Evolutionary conservation across 352 stramenopile species (phyloP), one percentile per base, ranked within the genome.

Genomic region (Pythium brassicae): DNA sequence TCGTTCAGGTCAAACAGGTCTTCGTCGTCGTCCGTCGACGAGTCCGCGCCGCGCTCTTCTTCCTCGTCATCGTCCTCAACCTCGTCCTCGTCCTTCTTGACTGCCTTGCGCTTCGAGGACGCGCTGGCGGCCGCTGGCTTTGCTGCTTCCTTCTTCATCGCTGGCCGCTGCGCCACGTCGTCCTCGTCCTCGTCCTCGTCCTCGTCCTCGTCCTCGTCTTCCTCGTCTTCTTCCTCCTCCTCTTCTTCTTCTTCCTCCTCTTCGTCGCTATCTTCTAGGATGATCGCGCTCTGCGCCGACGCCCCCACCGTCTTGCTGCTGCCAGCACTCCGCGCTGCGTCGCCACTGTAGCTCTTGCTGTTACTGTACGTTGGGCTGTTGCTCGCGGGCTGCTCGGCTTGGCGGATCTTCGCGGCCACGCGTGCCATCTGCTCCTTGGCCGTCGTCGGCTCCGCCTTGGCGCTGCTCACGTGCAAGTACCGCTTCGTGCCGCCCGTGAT

Each of bases 1-100:
- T 88, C 80, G 47, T 86, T 80, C 46, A 90, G 59, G 46, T 88
- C 78, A 56, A 88, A 90, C 25, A 83, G 54, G 22, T 77, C 80
- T 3, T 82, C 43, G 15, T 90, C 80, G 17, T 79, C 80, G 27
- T 88, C 77, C 7, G 80, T 90, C 1, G 77, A 87, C 8, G 77
- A 88, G 35, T 74, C 69, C 3, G 59, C 61, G 1, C 59, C 71
- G 15, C 66, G 57, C 15, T 59, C 51, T 2, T 52, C 49, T 8
- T 68, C 61, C 0, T 59, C 47, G 3, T 71, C 57, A 11, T 71
- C 66, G 9, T 43, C 32, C 20, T 53, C 44, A 3, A 35, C 19
- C 3, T 55, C 6, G 25, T 53, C n/a, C 6, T 20, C 26, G 27
- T 48, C 19, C 20, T 58, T 10, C 20, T 1, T 49, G 45, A 17